These are phyloP conservation scores for Irpex rosettiformis DNA, from an alignment of 1,284 basidiomycete genomes.

Conservation along the genomic window DNA sequence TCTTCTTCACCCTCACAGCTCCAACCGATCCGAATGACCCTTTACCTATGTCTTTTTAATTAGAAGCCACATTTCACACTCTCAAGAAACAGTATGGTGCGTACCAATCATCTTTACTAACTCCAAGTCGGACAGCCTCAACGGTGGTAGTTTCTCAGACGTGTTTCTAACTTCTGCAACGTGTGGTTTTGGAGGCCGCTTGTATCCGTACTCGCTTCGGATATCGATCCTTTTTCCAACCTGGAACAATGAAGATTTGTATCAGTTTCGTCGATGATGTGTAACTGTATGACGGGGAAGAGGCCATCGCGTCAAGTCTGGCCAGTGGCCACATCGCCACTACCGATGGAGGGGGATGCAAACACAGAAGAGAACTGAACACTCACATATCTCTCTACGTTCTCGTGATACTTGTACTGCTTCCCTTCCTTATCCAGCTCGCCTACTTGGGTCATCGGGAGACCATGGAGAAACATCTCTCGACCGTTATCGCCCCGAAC, in stretches of 20 bases:
- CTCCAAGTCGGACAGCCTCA: slow-evolving; percentile 6
- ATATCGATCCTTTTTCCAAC: background rate
- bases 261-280: no score
- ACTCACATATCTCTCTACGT: background rate
- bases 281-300: no score
- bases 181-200: background rate
- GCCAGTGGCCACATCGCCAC: no score
- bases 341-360: background rate
- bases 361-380: background rate
- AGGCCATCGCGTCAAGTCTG: background rate
- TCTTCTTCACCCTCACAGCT: slow-evolving; percentile 1
- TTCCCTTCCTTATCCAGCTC: background rate
- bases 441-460: background rate
- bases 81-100: no score
- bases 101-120: slow-evolving; percentile 6
- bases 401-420: slow-evolving; percentile 1
- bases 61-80: background rate
- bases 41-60: background rate
- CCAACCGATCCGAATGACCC: slow-evolving; percentile 6
- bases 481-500: background rate
- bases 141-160: background rate
- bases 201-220: background rate
- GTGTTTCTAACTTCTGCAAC: background rate
- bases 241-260: background rate
- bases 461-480: background rate